Evolutionary conservation across 352 stramenopile species (phyloP), one percentile per base, ranked within the genome.

Genomic region (Globisporangium carolinianum): DNA sequence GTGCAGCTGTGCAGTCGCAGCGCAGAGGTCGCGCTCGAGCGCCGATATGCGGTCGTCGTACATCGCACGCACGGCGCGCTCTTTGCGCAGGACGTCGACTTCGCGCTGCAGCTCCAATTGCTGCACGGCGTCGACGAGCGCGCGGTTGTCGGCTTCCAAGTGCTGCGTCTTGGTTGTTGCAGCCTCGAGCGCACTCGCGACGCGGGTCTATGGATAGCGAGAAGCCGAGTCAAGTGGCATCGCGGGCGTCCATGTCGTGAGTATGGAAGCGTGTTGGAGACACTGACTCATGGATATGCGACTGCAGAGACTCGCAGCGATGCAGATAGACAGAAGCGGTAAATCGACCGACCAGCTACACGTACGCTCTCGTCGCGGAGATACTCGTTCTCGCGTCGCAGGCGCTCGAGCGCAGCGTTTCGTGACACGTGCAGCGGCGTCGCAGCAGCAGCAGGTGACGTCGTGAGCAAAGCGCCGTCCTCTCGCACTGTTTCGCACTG

Each of bases 341-440:
- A 24, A 24, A 24, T 24, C 24, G 24, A 24, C 24, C 24, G 24
- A 24, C 24, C 24, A 24, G 24, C 24, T 24, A 24, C 1, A 24
- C 73, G 54, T 56, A 88, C 78, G 49, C 75, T 83, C 57, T 90
- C 78, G 41, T 87, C 68, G 50, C 75, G 81, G 18, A 90, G 55
- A n/a, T 87, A 72, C 2, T 63, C 62, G 39, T 83, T 90, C 39
- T 86, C 76, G 38, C 73, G 68, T 55, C 74, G 68, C 8, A 67
- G 32, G 5, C 71, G 63, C 42, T 85, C 74, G 2, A 87, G 41
- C 37, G 75, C 67, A 11, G 76, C 76, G 46, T 87, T 82, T 24
- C 55, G 65, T 5, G 78, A 63, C 12, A 87, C 65, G 58, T 82
- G 67, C 0, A 86, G 51, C 5, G 39, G 11, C 8, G 48, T 39